Evolutionary conservation across 441 rosid genomes (phyloP), one percentile per base, ranked within the genome.

Genomic region (Codiaeum variegatum): DNA sequence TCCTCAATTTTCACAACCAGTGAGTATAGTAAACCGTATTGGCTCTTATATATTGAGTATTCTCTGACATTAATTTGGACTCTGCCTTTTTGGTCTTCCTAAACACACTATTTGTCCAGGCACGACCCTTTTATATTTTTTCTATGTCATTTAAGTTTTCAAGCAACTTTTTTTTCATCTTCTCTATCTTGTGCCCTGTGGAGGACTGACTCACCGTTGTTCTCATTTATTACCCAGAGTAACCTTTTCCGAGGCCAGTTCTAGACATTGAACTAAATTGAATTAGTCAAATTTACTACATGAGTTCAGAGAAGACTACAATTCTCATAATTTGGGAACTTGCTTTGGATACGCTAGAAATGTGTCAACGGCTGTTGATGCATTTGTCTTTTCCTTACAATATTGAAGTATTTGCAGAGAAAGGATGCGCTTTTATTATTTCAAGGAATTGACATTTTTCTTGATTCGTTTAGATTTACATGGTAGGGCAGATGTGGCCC

Each of bases 1-100:
- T 46, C 74, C 78, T 70, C 88, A 84, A 69, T 77, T 82, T 84
- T 78, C 87, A 31, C 93, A 85, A 75, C 84, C 86, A 40, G 95
- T 91, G 85, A 36, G 97, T 76, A 74, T 70, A 68, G 29, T 69
- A 61, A 54, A 55, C 55, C 71, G n/a, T 66, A 13, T 60, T 19
- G 29, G 54, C 67, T 70, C 26, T 67, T 21, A 6, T 23, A 42
- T 56, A 46, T 73, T 54, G 40, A 16, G 28, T 15, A 44, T 61
- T 59, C 49, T 62, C n/a, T 68, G 46, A 18, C 26, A 54, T 55
- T 28, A 26, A 15, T 60, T 59, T 1, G 29, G 59, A 28, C 19
- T 40, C 21, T 32, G 4, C 28, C 49, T 46, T 44, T 61, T 12
- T 32, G 59, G 23, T 15, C 16, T 18, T 12, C 9, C 15, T 46